phyloP scores from a whole-genome alignment of 2,329 filamentous ascomycete species.

The Dactylellina cionopaga region DNA sequence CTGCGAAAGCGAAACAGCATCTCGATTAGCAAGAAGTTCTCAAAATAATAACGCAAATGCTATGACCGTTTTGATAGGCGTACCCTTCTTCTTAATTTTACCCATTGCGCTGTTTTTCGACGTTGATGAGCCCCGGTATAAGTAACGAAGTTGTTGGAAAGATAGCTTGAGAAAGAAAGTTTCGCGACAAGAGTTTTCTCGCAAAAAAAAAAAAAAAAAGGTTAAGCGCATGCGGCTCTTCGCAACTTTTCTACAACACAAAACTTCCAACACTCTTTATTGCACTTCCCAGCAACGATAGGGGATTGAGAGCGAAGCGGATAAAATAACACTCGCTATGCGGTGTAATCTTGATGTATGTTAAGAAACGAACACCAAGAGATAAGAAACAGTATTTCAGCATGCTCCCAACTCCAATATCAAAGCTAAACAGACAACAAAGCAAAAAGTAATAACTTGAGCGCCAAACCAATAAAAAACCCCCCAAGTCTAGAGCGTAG shows the following conservation, averaged over 20 bases:
- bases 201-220: slow-evolving; percentile 44
- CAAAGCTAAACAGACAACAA: no score
- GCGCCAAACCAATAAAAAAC: background rate
- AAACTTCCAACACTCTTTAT: slow-evolving; percentile 17
- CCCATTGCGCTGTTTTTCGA: slow-evolving; percentile 66
- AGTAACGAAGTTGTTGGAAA: background rate
- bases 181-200: slow-evolving; percentile 46
- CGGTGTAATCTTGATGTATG: no score
- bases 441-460: no score
- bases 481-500: no score
- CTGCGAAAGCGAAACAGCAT: slow-evolving; percentile 60
- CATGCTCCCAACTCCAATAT: no score
- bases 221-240: slow-evolving; percentile 30
- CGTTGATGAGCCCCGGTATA: background rate
- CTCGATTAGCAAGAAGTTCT: slow-evolving; percentile 12
- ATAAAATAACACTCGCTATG: no score
- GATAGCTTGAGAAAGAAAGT: slow-evolving; percentile 20
- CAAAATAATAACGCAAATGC: background rate
- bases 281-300: background rate
- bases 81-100: slow-evolving; percentile 88
- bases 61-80: slow-evolving; percentile 39
- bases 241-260: slow-evolving; percentile 29
- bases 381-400: no score
- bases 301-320: no score
- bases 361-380: no score